Base-by-base conservation (phyloP, 352 stramenopile genomes). In the Phytophthora uliginosa region DNA sequence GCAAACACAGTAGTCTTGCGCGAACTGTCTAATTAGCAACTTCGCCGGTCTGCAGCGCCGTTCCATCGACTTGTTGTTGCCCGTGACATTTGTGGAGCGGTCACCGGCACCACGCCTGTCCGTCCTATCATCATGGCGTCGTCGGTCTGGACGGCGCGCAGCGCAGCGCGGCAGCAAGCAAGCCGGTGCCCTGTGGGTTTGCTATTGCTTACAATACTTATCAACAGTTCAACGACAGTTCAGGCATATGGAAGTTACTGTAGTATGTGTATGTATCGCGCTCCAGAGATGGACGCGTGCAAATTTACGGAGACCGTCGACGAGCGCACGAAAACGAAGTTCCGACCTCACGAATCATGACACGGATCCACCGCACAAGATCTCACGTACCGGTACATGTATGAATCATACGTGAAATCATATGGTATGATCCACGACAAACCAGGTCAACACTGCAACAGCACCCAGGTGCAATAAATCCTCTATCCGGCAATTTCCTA, bases 401-500 rank as follows among this genome's bases (percentile, higher is more conserved):
- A 31, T 31, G 26, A 31, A 31, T 31, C 26, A 31, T 31, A 31
- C 26, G 26, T 31, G 26, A 31, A 31, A 31, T 31, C 26, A 31
- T 31, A 7, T 4, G 12, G 31, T 40, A 36, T 17, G 56, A 33
- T 42, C 5, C 38, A 45, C 59, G 34, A 18, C 22, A 22, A 22
- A 33, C 31, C n/a, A 47, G 56, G 40, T 26, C 48, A 67, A 17
- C 47, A 13, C 58, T 51, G 56, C 52, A 34, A 59, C 58, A 40
- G 26, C 26, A 31, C 26, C 26, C 26, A 31, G 26, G 26, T 31
- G 26, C 26, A 31, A 31, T 31, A 31, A 31, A 31, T 31, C 26
- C 26, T 31, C 26, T 31, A 31, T 31, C 26, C 26, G 26, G 24
- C 24, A 31, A 31, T 31, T 31, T 4, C 26, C 26, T 31, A 31